Base-by-base conservation (phyloP, 2,329 filamentous ascomycete species). In the Apiospora saccharicola region DNA sequence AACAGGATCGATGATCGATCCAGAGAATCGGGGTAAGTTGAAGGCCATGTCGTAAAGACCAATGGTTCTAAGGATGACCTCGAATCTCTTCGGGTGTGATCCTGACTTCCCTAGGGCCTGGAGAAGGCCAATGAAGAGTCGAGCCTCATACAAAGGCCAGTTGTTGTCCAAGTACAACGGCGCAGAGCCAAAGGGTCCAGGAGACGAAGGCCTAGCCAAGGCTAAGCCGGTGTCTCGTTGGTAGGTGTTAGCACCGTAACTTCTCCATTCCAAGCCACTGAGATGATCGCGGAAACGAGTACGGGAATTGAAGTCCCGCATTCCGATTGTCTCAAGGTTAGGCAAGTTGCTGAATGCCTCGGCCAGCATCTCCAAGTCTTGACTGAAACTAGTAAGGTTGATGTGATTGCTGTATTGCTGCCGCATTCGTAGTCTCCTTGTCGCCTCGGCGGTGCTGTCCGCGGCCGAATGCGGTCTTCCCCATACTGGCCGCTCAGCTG, bases 281-380 rank as follows among this genome's bases (percentile, higher is more conserved):
- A 24, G 0, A 44, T 67, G 1, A 68, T 92, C 90, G 3, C 90
- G 86, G 16, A 76, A 77, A 5, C 90, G 87, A 13, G 79, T 84
- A 0, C 5, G 30, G 0, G 87, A 87, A 76, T 87, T 82, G 79
- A 88, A 91, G 77, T 92, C 89, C 24, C 91, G 86, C 34, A 93
- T 81, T 34, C 89, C 87, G 19, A 93, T 79, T 0, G 85, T 88
- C 43, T 87, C 80, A 6, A 92, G 85, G 71, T 89, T 88, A 0
- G 79, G 77, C 4, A 93, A 82, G 46, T 87, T 86, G 13, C 79
- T 76, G 70, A 93, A 88, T 1, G 90, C 90, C 44, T 88, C 84
- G 0, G 83, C 81, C 22, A 93, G 85, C 84, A 92, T 85, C 8
- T 86, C 83, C 1, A 84, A 79, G 34, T 88, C 87, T 1, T 82